Conservation (phyloP, 176 grass and related monocot genomes). For the Poa pratensis region DNA sequence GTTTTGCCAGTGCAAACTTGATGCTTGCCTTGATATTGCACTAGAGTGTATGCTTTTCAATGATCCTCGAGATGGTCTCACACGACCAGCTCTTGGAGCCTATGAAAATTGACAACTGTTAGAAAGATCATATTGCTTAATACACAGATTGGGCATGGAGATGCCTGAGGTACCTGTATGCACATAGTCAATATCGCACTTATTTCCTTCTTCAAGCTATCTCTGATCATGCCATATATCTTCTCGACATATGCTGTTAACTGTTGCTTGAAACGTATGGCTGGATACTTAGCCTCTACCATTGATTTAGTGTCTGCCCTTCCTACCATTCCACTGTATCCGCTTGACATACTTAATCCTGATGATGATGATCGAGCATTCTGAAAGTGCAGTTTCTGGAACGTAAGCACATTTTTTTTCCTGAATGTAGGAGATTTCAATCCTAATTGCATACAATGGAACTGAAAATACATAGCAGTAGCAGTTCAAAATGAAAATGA, state of each 20-base stretch:
- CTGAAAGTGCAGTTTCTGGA: slow-evolving; percentile 49
- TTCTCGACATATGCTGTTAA: slow-evolving; percentile 94
- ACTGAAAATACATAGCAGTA: background rate
- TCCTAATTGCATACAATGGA: background rate
- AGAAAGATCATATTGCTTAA: background rate
- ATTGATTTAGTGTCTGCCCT: slow-evolving; percentile 55
- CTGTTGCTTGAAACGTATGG: slow-evolving; percentile 91
- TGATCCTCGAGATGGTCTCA: slow-evolving; percentile 73
- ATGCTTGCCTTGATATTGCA: slow-evolving; percentile 70
- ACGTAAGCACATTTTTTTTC: background rate
- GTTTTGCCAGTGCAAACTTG: slow-evolving; percentile 81
- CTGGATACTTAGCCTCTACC: slow-evolving; percentile 93
- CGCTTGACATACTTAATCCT: slow-evolving; percentile 68
- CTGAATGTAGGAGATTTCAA: background rate
- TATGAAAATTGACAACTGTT: slow-evolving; percentile 44
- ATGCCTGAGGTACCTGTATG: slow-evolving; percentile 73
- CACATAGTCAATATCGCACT: slow-evolving; percentile 77
- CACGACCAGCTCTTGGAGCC: slow-evolving; percentile 77
- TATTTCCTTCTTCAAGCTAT: slow-evolving; percentile 94
- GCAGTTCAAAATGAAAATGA: background rate
- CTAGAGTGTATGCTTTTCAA: slow-evolving; percentile 74
- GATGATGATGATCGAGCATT: slow-evolving; percentile 67
- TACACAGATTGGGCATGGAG: slow-evolving; percentile 16
- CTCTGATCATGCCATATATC: slow-evolving; percentile 87
- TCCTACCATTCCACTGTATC: slow-evolving; percentile 86